A percentile compares a stretch with the other conserved stretches of the same genome.
phyloP scores from a whole-genome alignment of 176 grass and related monocot genomes.

The Oryza glaberrima region DNA sequence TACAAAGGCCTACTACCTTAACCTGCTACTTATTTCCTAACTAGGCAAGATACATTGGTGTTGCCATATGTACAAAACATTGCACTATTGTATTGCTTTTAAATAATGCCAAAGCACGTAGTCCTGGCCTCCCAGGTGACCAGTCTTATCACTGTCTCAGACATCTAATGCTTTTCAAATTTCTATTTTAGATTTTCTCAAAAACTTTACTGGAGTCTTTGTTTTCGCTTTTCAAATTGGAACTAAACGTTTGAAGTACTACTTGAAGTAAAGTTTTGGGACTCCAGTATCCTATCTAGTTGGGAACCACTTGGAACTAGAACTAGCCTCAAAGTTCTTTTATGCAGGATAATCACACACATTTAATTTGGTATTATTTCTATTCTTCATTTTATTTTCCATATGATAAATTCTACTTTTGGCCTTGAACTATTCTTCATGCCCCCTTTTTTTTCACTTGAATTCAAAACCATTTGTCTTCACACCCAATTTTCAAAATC shows the following conservation, averaged over 20 bases:
- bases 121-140: background rate
- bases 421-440: too few relatives aligned
- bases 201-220: too few relatives aligned
- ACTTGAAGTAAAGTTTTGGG: conserved; percentile 4
- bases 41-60: too few relatives aligned
- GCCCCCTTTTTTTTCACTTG: too few relatives aligned
- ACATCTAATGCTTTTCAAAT: background rate
- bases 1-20: too few relatives aligned
- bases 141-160: background rate
- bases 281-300: background rate
- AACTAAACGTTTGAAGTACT: background rate
- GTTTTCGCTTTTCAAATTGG: background rate
- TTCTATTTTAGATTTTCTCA: background rate
- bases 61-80: background rate
- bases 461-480: too few relatives aligned
- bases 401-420: background rate
- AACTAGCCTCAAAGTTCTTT: background rate
- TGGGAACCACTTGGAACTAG: conserved; percentile 9
- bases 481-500: too few relatives aligned
- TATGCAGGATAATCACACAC: background rate
- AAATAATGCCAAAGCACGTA: background rate
- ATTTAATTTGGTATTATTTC: background rate
- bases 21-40: too few relatives aligned
- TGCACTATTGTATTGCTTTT: background rate
- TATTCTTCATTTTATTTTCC: conserved; percentile 3